phyloP scores from a whole-genome alignment of 768 basidiomycete species.

The Tricholoma sp. region DNA sequence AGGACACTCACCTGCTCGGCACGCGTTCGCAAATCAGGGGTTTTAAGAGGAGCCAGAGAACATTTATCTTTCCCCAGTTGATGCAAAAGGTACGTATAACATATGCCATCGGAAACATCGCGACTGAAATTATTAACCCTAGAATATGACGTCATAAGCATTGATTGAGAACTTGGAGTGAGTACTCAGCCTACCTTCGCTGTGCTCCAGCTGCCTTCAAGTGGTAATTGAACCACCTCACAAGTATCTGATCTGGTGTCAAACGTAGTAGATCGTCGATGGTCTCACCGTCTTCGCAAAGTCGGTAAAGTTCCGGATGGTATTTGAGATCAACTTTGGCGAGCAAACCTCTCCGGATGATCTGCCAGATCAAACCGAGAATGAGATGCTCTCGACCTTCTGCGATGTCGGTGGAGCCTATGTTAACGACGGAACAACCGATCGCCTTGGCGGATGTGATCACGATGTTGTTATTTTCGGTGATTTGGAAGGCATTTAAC shows the following conservation, averaged over 20 bases:
- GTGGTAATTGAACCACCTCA: conserved; percentile 99
- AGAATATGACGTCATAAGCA: conserved; percentile 6
- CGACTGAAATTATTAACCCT: conserved; percentile 98
- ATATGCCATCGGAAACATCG: conserved; percentile 96
- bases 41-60: conserved; percentile 86
- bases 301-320: conserved; percentile 93
- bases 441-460: conserved; percentile 98
- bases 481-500: conserved; percentile 97
- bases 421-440: conserved; percentile 98
- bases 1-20: conserved; percentile 64
- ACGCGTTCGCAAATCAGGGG: conserved; percentile 71
- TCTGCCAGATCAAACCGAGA: conserved; percentile 97
- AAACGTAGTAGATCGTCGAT: conserved; percentile 90
- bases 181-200: conserved; percentile 47
- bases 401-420: conserved; percentile 87
- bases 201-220: conserved; percentile 93
- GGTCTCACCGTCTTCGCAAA: conserved; percentile 96
- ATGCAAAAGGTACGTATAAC: conserved; percentile 93
- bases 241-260: conserved; percentile 93
- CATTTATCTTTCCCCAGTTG: conserved; percentile 95
- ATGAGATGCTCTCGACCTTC: conserved; percentile 96
- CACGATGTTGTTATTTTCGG: conserved; percentile 99
- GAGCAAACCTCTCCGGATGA: conserved; percentile 91
- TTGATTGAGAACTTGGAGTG: not conserved
- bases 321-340: conserved; percentile 97